Evolutionary conservation across 1,284 basidiomycete species (phyloP).

Genomic region (Rhodotorula sp.): DNA sequence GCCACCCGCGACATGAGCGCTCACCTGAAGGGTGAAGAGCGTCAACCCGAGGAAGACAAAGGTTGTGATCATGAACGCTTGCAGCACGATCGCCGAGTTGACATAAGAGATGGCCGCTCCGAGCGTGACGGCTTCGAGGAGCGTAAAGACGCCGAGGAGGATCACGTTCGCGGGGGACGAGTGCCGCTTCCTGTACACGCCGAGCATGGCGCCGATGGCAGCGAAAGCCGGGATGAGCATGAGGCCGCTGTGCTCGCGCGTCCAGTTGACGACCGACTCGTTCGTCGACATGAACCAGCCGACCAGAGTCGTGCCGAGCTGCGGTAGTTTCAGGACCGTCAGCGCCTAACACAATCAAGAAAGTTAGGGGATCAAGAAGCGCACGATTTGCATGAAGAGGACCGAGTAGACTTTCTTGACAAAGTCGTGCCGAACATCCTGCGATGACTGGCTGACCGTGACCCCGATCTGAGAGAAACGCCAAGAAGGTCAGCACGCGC

Average conservation of each 20-base stretch:
- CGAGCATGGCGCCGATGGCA: constrained; percentile 56
- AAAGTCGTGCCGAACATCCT: constrained; percentile 41
- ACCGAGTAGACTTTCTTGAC: constrained; percentile 43
- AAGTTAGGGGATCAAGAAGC: not conserved
- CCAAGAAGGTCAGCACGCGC: not conserved
- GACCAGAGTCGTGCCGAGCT: constrained; percentile 27
- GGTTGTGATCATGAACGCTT: constrained; percentile 80
- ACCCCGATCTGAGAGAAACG: constrained; percentile 33
- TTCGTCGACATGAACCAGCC: constrained; percentile 29
- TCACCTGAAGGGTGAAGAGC: constrained; percentile 62
- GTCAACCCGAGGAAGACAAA: constrained; percentile 83
- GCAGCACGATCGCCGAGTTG: constrained; percentile 72
- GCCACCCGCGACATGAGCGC: not conserved
- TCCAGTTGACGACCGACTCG: constrained; percentile 23
- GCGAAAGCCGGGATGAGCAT: constrained; percentile 26
- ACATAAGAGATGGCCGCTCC: constrained; percentile 74
- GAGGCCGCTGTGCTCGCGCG: constrained; percentile 25
- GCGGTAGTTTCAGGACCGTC: too few species aligned
- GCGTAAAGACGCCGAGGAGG: constrained; percentile 71
- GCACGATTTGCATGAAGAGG: constrained; percentile 39
- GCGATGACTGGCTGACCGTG: constrained; percentile 34
- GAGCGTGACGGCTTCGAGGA: constrained; percentile 74
- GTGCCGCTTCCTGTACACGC: constrained; percentile 84
- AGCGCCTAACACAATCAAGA: too few species aligned
- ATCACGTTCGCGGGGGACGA: constrained; percentile 68